Conservation (phyloP, 768 basidiomycete species). For the Russula sp. region DNA sequence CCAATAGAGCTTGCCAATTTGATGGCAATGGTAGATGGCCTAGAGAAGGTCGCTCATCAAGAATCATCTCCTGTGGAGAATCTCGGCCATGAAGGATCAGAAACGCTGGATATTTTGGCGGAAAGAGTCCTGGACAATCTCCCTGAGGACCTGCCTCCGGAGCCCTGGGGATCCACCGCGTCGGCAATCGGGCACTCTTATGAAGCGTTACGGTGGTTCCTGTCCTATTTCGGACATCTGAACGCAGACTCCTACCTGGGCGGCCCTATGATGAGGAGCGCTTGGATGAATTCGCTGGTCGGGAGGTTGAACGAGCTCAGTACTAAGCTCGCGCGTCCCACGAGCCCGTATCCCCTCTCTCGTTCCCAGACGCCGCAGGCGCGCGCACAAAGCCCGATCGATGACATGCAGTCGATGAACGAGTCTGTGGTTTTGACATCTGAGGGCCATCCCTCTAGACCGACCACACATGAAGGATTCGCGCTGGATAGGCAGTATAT, state of each 20-base stretch:
- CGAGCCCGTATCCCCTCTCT: neutral
- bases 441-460: neutral
- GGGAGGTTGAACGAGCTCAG: constrained; percentile 2
- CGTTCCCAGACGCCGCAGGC: neutral
- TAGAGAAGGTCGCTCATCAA: neutral
- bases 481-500: neutral
- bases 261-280: neutral
- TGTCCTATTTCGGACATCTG: neutral
- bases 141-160: neutral
- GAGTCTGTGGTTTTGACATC: neutral
- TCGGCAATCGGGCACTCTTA: neutral
- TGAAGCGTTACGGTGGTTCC: neutral
- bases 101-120: neutral
- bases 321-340: neutral
- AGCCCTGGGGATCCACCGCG: neutral
- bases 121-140: neutral
- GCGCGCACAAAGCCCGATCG: neutral
- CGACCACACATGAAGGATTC: neutral
- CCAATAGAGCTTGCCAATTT: neutral
- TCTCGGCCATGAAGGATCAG: neutral
- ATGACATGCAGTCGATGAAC: neutral
- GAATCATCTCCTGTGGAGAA: neutral
- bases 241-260: neutral
- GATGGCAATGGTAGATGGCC: neutral
- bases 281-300: neutral